phyloP scores from a whole-genome alignment of 2,329 filamentous ascomycete genomes.

The Ophiocordyceps camponoti-rufipedis region DNA sequence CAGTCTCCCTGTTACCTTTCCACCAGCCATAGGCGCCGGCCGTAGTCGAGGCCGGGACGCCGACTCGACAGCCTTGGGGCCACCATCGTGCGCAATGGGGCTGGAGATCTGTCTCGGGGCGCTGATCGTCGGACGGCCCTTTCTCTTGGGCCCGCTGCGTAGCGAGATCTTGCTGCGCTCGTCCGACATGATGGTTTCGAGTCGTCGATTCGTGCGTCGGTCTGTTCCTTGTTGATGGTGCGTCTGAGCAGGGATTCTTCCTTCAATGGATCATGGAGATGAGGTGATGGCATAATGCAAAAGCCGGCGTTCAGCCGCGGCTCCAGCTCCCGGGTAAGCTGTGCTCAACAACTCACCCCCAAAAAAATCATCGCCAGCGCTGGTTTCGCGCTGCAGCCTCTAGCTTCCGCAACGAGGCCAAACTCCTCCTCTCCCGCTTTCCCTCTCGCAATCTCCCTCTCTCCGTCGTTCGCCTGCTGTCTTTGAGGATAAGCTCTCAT shows the following conservation, averaged over 20 bases:
- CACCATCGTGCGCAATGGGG: conserved; percentile 35
- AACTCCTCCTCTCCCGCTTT: neutral
- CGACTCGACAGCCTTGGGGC: conserved; percentile 12
- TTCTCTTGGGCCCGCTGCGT: conserved; percentile 40
- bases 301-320: neutral
- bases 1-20: conserved; percentile 25
- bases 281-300: neutral
- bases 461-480: neutral
- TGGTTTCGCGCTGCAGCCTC: neutral
- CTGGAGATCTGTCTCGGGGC: conserved; percentile 44
- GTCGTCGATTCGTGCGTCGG: neutral
- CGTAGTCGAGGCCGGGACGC: conserved; percentile 22
- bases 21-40: conserved; percentile 31
- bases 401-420: neutral
- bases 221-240: too few relatives aligned
- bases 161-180: conserved; percentile 44
- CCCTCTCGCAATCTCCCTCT: neutral
- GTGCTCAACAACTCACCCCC: neutral
- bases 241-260: too few relatives aligned
- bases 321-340: neutral
- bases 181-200: conserved; percentile 32
- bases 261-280: too few relatives aligned
- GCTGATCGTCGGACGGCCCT: conserved; percentile 41
- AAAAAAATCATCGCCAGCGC: too few relatives aligned
- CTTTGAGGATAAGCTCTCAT: too few relatives aligned